phyloP scores from a whole-genome alignment of 331 rosid species.

The Malus hybrid region DNA sequence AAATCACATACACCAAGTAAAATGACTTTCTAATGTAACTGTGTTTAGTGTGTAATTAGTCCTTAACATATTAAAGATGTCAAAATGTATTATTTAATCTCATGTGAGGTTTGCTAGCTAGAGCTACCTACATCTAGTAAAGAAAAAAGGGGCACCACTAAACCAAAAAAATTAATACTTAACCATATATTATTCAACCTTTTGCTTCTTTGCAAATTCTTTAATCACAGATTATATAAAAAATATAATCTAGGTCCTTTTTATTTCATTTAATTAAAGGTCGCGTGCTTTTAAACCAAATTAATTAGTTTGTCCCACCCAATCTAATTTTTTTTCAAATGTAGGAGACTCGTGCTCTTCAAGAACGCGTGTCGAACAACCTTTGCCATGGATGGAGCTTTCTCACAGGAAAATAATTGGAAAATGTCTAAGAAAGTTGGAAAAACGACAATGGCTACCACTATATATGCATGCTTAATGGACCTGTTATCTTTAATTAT shows the following conservation, averaged over 20 bases:
- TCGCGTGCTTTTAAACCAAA: constrained; percentile 26
- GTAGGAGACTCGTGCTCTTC: constrained; percentile 8
- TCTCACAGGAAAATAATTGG: constrained; percentile 6
- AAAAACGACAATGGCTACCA: constrained; percentile 29
- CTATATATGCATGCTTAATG: constrained; percentile 5
- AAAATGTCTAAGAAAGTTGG: constrained; percentile 9
- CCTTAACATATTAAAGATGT: constrained; percentile 7
- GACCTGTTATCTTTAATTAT: constrained; percentile 14
- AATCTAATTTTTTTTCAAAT: neutral
- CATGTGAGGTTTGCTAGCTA: neutral
- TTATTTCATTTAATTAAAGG: neutral
- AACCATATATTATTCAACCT: neutral
- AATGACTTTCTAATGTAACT: neutral
- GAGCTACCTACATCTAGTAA: neutral
- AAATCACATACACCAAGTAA: constrained; percentile 10
- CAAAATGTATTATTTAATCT: neutral
- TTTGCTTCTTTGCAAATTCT: neutral
- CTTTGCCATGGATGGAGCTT: constrained; percentile 7
- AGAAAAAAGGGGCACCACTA: neutral
- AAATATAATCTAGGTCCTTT: neutral
- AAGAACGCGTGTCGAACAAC: constrained; percentile 6
- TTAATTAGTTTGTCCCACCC: constrained; percentile 19
- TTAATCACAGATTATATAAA: neutral
- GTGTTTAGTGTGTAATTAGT: neutral
- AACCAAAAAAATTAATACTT: neutral